phyloP scores from a whole-genome alignment of 495 filamentous ascomycete species.

The Talaromyces stipitatus region DNA sequence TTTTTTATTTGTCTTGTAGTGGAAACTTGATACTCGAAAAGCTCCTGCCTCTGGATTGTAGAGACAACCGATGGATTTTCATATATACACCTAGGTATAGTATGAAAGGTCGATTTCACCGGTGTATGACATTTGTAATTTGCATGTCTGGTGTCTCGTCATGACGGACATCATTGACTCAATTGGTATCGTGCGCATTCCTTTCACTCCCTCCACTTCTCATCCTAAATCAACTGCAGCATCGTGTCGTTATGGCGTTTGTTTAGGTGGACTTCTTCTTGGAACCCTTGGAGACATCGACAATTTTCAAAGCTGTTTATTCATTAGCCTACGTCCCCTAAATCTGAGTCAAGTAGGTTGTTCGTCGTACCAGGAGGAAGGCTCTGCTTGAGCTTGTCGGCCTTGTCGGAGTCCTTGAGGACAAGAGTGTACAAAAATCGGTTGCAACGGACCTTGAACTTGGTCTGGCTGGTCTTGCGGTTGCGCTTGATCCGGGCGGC shows the following conservation, averaged over 20 bases:
- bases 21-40: neutral
- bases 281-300: slow-evolving; percentile 70
- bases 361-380: slow-evolving; percentile 78
- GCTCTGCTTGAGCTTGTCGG: slow-evolving; percentile 99
- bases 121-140: neutral
- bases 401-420: slow-evolving; percentile 96
- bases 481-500: slow-evolving; percentile 98
- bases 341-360: neutral
- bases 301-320: slow-evolving; percentile 59
- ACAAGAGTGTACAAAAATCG: slow-evolving; percentile 93
- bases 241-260: neutral
- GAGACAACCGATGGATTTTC: neutral
- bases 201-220: neutral
- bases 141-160: neutral
- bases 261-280: slow-evolving; percentile 43
- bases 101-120: neutral
- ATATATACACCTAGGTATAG: neutral
- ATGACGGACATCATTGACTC: neutral
- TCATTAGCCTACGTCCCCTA: neutral
- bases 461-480: slow-evolving; percentile 78
- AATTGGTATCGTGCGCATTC: neutral
- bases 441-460: slow-evolving; percentile 99
- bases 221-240: neutral
- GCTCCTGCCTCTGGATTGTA: neutral
- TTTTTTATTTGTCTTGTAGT: slow-evolving; percentile 2